phyloP scores from a whole-genome alignment of 2,329 filamentous ascomycete genomes.

The Fusarium bactridioides region DNA sequence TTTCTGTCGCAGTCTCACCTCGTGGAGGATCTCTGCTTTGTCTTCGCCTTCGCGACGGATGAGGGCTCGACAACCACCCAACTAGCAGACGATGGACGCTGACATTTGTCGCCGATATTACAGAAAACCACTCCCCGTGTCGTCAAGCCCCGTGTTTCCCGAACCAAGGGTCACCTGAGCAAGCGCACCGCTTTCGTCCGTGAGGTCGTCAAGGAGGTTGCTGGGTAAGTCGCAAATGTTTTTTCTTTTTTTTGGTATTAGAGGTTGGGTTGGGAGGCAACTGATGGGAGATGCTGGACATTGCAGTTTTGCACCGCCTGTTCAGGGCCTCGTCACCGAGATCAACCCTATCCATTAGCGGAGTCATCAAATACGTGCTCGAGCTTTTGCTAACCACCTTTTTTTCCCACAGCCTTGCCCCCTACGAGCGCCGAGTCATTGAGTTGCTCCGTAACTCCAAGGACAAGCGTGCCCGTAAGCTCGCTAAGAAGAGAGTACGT shows the following conservation, averaged over 20 bases:
- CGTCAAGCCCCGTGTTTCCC: slow-evolving; percentile 78
- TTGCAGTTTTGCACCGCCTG: neutral
- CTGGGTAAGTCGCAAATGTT: slow-evolving; percentile 71
- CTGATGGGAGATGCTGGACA: neutral
- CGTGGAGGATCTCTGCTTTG: slow-evolving; percentile 74
- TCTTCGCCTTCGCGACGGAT: slow-evolving; percentile 42
- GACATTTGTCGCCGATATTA: slow-evolving; percentile 55
- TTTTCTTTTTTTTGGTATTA: neutral
- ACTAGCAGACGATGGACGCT: slow-evolving; percentile 69
- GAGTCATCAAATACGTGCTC: neutral
- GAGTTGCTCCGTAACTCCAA: slow-evolving; percentile 99
- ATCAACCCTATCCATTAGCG: neutral
- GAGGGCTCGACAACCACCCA: slow-evolving; percentile 23
- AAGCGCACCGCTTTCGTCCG: slow-evolving; percentile 97
- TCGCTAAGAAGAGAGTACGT: slow-evolving; percentile 97
- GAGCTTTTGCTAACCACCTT: slow-evolving; percentile 39
- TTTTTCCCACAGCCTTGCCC: slow-evolving; percentile 69
- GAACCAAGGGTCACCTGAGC: slow-evolving; percentile 94
- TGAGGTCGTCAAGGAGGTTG: slow-evolving; percentile 98
- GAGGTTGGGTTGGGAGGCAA: neutral
- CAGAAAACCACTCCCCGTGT: slow-evolving; percentile 86
- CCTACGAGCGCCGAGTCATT: slow-evolving; percentile 98
- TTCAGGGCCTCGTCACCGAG: neutral
- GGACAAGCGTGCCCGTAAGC: slow-evolving; percentile 99
- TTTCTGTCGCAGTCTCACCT: slow-evolving; percentile 68